Evolutionary conservation across 257 asterid genomes (phyloP).

Genomic region (Pogostemon cablin): DNA sequence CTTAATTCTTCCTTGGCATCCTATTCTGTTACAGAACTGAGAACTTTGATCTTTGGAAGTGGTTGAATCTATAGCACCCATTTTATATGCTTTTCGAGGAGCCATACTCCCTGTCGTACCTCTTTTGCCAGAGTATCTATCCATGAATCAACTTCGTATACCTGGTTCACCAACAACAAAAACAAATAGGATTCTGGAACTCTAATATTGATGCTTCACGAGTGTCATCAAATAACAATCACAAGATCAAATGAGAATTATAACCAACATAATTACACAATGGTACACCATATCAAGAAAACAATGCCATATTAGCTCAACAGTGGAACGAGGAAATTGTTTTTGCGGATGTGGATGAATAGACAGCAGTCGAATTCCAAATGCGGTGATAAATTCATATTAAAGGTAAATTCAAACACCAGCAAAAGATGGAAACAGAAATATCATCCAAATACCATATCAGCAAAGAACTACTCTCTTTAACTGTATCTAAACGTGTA

Average conservation of each 20-base stretch:
- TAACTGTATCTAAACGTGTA: background rate
- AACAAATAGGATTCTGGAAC: background rate
- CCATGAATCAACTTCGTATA: constrained; percentile 42
- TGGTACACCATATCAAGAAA: background rate
- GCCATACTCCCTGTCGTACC: constrained; percentile 36
- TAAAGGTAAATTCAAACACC: background rate
- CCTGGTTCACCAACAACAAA: constrained; percentile 33
- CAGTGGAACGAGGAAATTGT: background rate
- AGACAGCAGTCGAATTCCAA: background rate
- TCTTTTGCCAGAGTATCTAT: constrained; percentile 53
- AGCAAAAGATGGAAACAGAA: constrained; percentile 1
- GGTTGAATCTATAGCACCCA: constrained; percentile 40
- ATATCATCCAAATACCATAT: constrained; percentile 6
- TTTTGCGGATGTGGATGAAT: background rate
- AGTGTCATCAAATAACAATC: background rate
- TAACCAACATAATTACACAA: background rate
- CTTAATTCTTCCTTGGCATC: constrained; percentile 79
- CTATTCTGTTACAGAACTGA: constrained; percentile 74
- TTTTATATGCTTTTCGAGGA: constrained; percentile 44
- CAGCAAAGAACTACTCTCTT: background rate
- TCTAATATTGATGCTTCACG: background rate
- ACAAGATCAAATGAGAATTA: background rate
- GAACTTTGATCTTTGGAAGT: constrained; percentile 44
- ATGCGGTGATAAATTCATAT: background rate
- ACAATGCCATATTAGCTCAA: background rate